These are phyloP conservation scores for Pezicula rhizophila DNA, from an alignment of 2,329 filamentous ascomycete species.

Conservation along the genomic window DNA sequence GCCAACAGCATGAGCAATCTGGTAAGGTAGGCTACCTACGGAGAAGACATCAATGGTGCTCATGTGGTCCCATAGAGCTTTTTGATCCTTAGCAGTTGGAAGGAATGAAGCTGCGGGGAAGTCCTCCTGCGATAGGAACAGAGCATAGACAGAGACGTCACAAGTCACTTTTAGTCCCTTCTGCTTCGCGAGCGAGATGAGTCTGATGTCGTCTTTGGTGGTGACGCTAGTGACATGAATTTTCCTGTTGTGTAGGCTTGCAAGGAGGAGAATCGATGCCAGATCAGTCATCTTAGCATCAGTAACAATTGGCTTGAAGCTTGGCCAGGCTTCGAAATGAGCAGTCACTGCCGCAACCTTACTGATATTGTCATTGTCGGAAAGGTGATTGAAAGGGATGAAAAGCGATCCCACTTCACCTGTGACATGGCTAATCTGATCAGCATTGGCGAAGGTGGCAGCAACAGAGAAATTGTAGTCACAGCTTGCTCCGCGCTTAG, in stretches of 20 bases:
- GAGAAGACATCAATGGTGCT: slow-evolving; percentile 73
- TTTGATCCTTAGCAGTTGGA: slow-evolving; percentile 62
- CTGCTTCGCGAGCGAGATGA: slow-evolving; percentile 72
- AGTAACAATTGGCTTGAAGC: slow-evolving; percentile 73
- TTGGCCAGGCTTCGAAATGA: slow-evolving; percentile 74
- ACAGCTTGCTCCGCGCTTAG: slow-evolving; percentile 60
- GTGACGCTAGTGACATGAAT: slow-evolving; percentile 77
- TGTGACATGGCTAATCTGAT: slow-evolving; percentile 67
- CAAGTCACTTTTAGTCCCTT: slow-evolving; percentile 80
- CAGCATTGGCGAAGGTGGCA: slow-evolving; percentile 66
- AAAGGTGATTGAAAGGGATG: slow-evolving; percentile 73
- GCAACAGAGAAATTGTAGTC: slow-evolving; percentile 78
- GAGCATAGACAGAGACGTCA: slow-evolving; percentile 73
- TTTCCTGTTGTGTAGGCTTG: slow-evolving; percentile 70
- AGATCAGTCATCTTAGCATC: slow-evolving; percentile 76
- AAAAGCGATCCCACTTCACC: slow-evolving; percentile 74
- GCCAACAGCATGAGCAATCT: slow-evolving; percentile 55
- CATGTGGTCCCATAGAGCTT: slow-evolving; percentile 68
- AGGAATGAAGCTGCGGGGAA: slow-evolving; percentile 62
- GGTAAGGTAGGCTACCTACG: slow-evolving; percentile 71
- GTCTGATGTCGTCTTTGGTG: slow-evolving; percentile 71
- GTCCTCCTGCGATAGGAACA: slow-evolving; percentile 68
- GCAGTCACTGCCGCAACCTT: slow-evolving; percentile 74
- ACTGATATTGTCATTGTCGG: slow-evolving; percentile 78
- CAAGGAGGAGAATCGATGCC: slow-evolving; percentile 72